Evolutionary conservation across 2,329 filamentous ascomycete species (phyloP).

Genomic region (Aureobasidium sp.): DNA sequence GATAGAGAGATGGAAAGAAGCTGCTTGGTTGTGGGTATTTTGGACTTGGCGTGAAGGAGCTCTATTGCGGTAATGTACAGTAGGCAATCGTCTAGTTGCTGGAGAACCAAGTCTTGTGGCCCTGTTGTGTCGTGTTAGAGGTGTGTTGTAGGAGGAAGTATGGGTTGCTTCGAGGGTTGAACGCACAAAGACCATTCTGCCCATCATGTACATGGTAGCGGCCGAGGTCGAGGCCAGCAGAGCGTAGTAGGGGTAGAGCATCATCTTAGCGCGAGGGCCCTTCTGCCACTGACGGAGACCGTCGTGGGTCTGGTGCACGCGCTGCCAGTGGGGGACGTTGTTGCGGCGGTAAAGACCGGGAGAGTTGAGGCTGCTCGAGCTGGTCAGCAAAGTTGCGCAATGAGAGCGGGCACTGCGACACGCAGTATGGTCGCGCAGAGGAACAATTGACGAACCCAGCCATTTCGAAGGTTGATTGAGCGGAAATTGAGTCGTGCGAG

Average conservation of each 20-base stretch:
- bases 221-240: constrained; percentile 35
- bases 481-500: background rate
- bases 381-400: background rate
- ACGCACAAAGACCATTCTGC: constrained; percentile 56
- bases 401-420: background rate
- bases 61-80: constrained; percentile 12
- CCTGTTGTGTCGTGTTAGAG: constrained; percentile 29
- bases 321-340: constrained; percentile 68
- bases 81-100: constrained; percentile 14
- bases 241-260: constrained; percentile 63
- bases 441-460: constrained; percentile 32
- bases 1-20: background rate
- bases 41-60: constrained; percentile 3
- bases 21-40: constrained; percentile 10
- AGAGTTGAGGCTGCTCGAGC: constrained; percentile 19
- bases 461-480: constrained; percentile 35
- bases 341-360: constrained; percentile 61
- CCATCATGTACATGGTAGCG: constrained; percentile 61
- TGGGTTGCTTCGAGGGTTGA: background rate
- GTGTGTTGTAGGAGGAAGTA: background rate
- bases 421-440: background rate
- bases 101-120: constrained; percentile 68
- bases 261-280: constrained; percentile 55
- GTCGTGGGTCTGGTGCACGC: constrained; percentile 67
- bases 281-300: constrained; percentile 69